A percentile compares a stretch with the other conserved stretches of the same genome.
These are phyloP conservation scores for Chaetomiaceae sp. DNA, from an alignment of 2,329 filamentous ascomycete species.

Conservation along the genomic window DNA sequence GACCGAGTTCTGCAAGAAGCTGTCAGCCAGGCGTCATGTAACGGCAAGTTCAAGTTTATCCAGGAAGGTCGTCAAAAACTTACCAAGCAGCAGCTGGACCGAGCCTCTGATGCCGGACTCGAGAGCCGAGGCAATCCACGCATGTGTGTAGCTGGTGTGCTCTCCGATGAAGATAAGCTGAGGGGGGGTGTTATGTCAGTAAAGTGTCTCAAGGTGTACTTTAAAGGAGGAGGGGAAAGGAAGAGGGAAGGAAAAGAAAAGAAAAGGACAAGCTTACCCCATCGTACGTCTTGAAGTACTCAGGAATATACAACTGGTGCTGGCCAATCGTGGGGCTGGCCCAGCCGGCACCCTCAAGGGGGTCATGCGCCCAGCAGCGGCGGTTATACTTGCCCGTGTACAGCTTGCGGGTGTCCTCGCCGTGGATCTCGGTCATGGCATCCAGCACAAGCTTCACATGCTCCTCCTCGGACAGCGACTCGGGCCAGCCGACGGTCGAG, in stretches of 20 bases:
- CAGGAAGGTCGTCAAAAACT: no score
- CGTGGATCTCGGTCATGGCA: constrained; percentile 65
- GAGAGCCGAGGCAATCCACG: constrained; percentile 63
- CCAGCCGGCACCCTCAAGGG: constrained; percentile 59
- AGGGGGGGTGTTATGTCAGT: no score
- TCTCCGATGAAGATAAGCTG: constrained; percentile 65
- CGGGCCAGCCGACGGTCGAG: constrained; percentile 33
- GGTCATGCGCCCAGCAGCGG: constrained; percentile 61
- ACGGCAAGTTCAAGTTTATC: not conserved
- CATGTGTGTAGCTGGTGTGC: constrained; percentile 67
- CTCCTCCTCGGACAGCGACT: constrained; percentile 49
- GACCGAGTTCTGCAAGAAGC: constrained; percentile 44
- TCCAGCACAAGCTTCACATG: constrained; percentile 60
- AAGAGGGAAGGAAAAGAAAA: not conserved
- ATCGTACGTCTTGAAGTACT: constrained; percentile 66
- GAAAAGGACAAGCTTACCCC: no score
- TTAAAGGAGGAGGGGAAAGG: not conserved
- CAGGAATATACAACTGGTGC: constrained; percentile 64
- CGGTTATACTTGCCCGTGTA: constrained; percentile 62
- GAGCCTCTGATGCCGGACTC: constrained; percentile 63
- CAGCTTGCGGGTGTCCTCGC: constrained; percentile 52
- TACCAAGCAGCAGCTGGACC: constrained; percentile 55
- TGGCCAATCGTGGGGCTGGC: constrained; percentile 56
- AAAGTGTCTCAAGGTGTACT: no score
- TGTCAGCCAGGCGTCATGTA: not conserved